phyloP scores from a whole-genome alignment of 805 yeast genomes.

The Pichia nanzhaoensis region DNA sequence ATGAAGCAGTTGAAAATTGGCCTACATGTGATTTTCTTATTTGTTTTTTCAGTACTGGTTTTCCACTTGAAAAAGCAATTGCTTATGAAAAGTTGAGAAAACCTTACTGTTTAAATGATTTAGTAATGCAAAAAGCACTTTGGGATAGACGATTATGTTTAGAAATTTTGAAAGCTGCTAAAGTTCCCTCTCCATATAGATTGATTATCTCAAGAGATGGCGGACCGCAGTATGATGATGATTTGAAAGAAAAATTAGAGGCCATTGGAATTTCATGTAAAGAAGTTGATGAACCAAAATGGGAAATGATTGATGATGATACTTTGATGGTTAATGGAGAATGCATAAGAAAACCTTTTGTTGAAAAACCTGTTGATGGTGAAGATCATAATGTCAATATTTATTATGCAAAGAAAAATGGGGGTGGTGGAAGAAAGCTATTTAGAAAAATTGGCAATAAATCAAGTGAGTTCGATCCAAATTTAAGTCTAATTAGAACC shows the following conservation, averaged over 20 bases:
- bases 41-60: conserved; percentile 91
- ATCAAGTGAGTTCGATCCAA: conserved; percentile 91
- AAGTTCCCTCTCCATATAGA: conserved; percentile 87
- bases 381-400: conserved; percentile 96
- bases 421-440: conserved; percentile 95
- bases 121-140: conserved; percentile 84
- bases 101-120: conserved; percentile 84
- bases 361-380: conserved; percentile 98
- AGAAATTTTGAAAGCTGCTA: conserved; percentile 64
- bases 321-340: conserved; percentile 71
- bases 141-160: conserved; percentile 96
- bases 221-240: conserved; percentile 80
- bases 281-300: conserved; percentile 57
- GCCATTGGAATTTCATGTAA: conserved; percentile 52
- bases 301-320: conserved; percentile 88
- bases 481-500: conserved; percentile 65
- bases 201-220: conserved; percentile 93
- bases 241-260: conserved; percentile 51
- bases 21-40: conserved; percentile 96
- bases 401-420: conserved; percentile 79
- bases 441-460: conserved; percentile 96
- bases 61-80: conserved; percentile 94
- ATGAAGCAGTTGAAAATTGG: conserved; percentile 93
- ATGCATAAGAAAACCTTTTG: conserved; percentile 79
- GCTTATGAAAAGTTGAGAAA: conserved; percentile 81